These are phyloP conservation scores for Neurospora sp. DNA, from an alignment of 2,329 filamentous ascomycete genomes.

Conservation along the genomic window DNA sequence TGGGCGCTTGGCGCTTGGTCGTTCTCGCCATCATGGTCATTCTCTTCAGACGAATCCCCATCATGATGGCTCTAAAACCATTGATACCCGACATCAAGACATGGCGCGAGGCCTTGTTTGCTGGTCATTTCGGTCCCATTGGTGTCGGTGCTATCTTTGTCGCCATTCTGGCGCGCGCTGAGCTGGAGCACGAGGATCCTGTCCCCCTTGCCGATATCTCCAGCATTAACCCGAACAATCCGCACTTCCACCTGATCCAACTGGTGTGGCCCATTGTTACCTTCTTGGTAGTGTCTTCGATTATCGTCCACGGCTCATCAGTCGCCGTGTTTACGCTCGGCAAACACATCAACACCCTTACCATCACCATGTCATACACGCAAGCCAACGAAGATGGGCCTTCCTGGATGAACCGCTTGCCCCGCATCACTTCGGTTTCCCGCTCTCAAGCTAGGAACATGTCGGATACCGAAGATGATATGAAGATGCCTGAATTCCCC, in stretches of 20 bases:
- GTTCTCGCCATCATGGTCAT: conserved; percentile 90
- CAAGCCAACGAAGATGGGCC: conserved; percentile 79
- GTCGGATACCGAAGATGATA: conserved; percentile 67
- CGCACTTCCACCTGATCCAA: conserved; percentile 63
- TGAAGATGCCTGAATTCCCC: conserved; percentile 50
- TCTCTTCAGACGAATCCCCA: conserved; percentile 88
- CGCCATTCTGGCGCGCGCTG: conserved; percentile 84
- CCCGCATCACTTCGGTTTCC: conserved; percentile 55
- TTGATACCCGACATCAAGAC: conserved; percentile 95
- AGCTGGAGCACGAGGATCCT: conserved; percentile 67
- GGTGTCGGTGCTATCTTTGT: conserved; percentile 95
- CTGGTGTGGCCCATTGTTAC: conserved; percentile 93
- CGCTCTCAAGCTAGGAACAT: conserved; percentile 78
- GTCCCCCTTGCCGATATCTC: conserved; percentile 57
- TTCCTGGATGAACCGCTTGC: conserved; percentile 90
- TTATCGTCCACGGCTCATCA: conserved; percentile 94
- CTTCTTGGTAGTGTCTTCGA: conserved; percentile 89
- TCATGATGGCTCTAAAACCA: conserved; percentile 87
- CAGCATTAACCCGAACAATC: conserved; percentile 17
- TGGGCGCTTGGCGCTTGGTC: conserved; percentile 82
- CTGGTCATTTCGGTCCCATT: conserved; percentile 94
- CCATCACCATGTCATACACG: conserved; percentile 93
- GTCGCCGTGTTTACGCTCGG: conserved; percentile 95
- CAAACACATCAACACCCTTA: conserved; percentile 95
- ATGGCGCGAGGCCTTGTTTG: conserved; percentile 93